Evolutionary conservation across 495 filamentous ascomycete genomes (phyloP).

Genomic region (Elasticomyces elasticus): DNA sequence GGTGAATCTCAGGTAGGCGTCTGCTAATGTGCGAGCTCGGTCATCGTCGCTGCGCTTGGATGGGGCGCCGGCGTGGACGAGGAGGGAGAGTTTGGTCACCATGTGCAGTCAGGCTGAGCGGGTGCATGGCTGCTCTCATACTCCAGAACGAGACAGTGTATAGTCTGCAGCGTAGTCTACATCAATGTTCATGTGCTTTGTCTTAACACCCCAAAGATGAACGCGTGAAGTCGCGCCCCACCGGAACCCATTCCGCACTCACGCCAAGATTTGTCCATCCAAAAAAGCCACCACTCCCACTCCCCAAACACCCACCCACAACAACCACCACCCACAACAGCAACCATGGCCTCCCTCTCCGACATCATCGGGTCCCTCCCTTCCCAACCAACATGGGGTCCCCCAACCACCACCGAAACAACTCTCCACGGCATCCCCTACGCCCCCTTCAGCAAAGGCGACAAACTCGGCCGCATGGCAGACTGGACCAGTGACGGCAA

Average conservation of each 20-base stretch:
- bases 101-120: not conserved
- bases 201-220: no score
- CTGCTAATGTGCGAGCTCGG: slow-evolving; percentile 23
- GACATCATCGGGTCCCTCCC: slow-evolving; percentile 49
- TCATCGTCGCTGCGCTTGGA: slow-evolving; percentile 28
- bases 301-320: not conserved
- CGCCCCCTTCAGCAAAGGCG: slow-evolving; percentile 93
- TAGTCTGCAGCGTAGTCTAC: not conserved
- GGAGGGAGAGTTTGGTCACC: slow-evolving; percentile 24
- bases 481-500: slow-evolving; percentile 93
- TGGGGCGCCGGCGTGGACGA: slow-evolving; percentile 31
- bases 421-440: slow-evolving; percentile 91
- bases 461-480: slow-evolving; percentile 97
- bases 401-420: slow-evolving; percentile 66
- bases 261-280: no score
- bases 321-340: no score
- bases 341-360: no score
- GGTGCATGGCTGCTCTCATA: not conserved
- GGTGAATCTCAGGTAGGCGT: slow-evolving; percentile 28
- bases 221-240: no score
- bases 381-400: slow-evolving; percentile 72
- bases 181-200: no score
- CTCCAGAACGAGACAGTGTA: not conserved
- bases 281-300: not conserved
- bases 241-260: no score